Evolutionary conservation across 331 rosid genomes (phyloP).

Genomic region (Pyrus hybrid): DNA sequence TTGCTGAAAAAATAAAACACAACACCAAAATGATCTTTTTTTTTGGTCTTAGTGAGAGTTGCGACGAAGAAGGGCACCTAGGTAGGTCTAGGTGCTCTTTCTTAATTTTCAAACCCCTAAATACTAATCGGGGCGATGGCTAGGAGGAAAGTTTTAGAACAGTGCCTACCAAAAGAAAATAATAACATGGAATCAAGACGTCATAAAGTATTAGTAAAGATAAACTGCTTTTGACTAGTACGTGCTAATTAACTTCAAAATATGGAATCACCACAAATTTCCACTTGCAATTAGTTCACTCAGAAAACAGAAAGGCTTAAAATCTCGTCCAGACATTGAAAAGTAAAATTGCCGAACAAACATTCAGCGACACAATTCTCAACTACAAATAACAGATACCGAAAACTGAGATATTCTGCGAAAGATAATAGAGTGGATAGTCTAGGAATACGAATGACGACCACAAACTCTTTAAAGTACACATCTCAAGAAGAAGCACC

Average conservation of each 20-base stretch:
- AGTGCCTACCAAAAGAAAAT: too few species aligned
- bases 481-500: neutral
- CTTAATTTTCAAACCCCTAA: too few species aligned
- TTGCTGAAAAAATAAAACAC: too few species aligned
- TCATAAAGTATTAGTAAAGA: too few species aligned
- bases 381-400: neutral
- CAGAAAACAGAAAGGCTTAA: neutral
- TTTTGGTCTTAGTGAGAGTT: too few species aligned
- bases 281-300: neutral
- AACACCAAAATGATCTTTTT: too few species aligned
- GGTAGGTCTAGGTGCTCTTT: rapidly evolving
- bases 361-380: neutral
- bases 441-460: neutral
- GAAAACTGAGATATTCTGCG: neutral
- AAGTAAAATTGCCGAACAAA: neutral
- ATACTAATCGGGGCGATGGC: too few species aligned
- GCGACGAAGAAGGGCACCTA: rapidly evolving
- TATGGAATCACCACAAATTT: neutral
- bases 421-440: neutral
- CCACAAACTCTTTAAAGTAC: neutral
- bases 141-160: too few species aligned
- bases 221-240: too few species aligned
- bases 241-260: neutral
- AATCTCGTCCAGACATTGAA: neutral
- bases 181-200: too few species aligned